Percentiles rank a stretch among this genome's conserved stretches.
Conservation (phyloP, 371 early-diverging fungal genomes). For the Furculomyces boomerangus region DNA sequence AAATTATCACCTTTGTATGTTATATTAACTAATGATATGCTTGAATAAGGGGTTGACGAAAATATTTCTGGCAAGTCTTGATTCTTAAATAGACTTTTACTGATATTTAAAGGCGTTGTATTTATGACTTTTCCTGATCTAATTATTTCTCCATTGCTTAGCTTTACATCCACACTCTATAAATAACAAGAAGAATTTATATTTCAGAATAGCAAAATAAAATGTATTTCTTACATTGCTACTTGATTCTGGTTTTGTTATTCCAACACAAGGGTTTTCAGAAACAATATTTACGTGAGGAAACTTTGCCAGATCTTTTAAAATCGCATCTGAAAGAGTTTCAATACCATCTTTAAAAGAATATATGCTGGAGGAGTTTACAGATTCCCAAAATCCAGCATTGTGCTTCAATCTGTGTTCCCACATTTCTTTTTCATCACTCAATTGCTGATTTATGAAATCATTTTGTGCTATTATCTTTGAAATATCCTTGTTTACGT, state of each 20-base stretch:
- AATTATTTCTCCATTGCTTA: constrained; percentile 10
- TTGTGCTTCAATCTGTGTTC: constrained; percentile 18
- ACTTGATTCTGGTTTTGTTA: constrained; percentile 1
- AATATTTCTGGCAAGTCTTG: constrained; percentile 7
- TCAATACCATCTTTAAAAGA: constrained; percentile 69
- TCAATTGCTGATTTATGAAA: constrained; percentile 2
- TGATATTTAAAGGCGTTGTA: constrained; percentile 35
- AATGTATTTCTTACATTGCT: no score
- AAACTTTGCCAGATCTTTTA: constrained; percentile 22
- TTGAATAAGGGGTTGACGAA: constrained; percentile 38
- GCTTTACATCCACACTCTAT: constrained; percentile 7
- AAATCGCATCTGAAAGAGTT: constrained; percentile 37
- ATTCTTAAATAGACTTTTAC: constrained; percentile 20
- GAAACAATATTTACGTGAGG: constrained; percentile 31
- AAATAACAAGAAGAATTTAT: not conserved
- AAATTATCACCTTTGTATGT: constrained; percentile 31
- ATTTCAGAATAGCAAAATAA: no score
- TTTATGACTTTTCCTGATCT: constrained; percentile 41
- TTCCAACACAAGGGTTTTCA: constrained; percentile 4
- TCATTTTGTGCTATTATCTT: not conserved
- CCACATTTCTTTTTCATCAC: constrained; percentile 25
- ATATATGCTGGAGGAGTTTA: constrained; percentile 48
- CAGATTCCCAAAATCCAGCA: constrained; percentile 35
- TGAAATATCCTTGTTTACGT: constrained; percentile 1
- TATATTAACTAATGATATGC: constrained; percentile 79